Evolutionary conservation across 23 red algal genomes (phyloP).

Genomic region (Gracilaria gracilis): DNA sequence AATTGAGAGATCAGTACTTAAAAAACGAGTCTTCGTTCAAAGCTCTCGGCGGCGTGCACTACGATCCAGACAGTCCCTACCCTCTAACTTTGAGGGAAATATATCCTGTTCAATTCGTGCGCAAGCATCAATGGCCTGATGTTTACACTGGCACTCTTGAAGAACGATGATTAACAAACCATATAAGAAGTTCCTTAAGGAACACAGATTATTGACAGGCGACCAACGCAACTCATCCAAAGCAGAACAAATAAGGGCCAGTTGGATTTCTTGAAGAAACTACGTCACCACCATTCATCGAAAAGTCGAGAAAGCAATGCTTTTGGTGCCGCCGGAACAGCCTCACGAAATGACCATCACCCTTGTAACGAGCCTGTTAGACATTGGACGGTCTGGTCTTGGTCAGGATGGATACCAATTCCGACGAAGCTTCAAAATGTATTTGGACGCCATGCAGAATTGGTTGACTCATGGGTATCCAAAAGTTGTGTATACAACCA

Average conservation of each 20-base stretch:
- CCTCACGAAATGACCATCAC: slow-evolving; percentile 65
- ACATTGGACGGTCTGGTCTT: slow-evolving; percentile 34
- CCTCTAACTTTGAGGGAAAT: too few species aligned
- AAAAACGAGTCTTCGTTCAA: slow-evolving; percentile 51
- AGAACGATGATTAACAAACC: too few species aligned
- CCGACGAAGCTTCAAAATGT: slow-evolving; percentile 56
- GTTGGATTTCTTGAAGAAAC: slow-evolving; percentile 13
- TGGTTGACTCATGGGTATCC: slow-evolving; percentile 53
- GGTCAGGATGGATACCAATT: slow-evolving; percentile 24
- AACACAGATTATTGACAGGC: neutral
- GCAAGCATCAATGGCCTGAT: too few species aligned
- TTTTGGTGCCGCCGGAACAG: slow-evolving; percentile 32
- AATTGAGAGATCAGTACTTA: slow-evolving; percentile 38
- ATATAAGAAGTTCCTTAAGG: too few species aligned
- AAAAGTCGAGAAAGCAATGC: slow-evolving; percentile 34
- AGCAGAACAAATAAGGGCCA: neutral
- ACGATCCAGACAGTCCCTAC: slow-evolving; percentile 2
- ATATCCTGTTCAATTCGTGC: too few species aligned
- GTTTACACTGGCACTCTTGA: too few species aligned
- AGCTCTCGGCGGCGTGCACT: slow-evolving; percentile 45
- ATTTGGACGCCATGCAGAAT: slow-evolving; percentile 43
- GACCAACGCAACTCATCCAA: neutral
- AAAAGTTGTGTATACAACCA: slow-evolving; percentile 53
- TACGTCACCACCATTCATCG: slow-evolving; percentile 28
- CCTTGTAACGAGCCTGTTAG: slow-evolving; percentile 47